Base-by-base conservation (phyloP, 371 early-diverging fungal genomes). In the Dipsacomyces acuminosporus region DNA sequence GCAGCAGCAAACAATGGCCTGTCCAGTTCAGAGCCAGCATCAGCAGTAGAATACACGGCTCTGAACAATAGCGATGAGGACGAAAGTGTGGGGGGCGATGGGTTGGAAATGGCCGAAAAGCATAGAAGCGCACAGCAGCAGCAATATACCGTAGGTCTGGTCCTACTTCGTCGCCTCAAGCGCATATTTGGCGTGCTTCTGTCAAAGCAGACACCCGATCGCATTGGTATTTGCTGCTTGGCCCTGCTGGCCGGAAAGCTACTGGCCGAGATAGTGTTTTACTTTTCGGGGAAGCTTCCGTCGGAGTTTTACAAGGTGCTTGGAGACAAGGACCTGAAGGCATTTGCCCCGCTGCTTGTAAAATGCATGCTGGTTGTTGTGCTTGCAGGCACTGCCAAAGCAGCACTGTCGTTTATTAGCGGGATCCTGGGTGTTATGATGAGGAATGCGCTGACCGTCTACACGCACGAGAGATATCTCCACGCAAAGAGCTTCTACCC, bases 291-390 rank as follows among this genome's bases (percentile, higher is more conserved):
- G 8, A 66, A 78, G 18, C 71, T 85, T 42, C 82, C 88, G 4
- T 82, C 88, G 24, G 70, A 77, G 49, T 93, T 86, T 69, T 93
- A 86, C 73, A 58, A 69, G 7, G 79, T 86, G 17, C 69, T 93
- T 25, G 78, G 78, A 6, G 76, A 81, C 50, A 76, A 76, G 59
- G 85, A 90, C 54, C 35, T 48, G 5, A 41, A 63, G 8, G 83
- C 77, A 13, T 93, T 90, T 64, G 48, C 51, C 24, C 56, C 58
- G 14, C 73, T 82, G 21, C 54, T 87, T 11, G 4, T 76, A 0
- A 69, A 78, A 11, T 80, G 83, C 25, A 42, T 86, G 2, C 33
- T 71, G 1, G 59, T 85, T 2, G 82, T 87, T 15, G 65, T 83
- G 38, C 53, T 76, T 5, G 76, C 82, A 14, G 84, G 82, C 42